Evolutionary conservation across 2,329 filamentous ascomycete genomes (phyloP), one percentile per base, ranked within the genome.

Genomic region (Colletotrichum higginsianum): DNA sequence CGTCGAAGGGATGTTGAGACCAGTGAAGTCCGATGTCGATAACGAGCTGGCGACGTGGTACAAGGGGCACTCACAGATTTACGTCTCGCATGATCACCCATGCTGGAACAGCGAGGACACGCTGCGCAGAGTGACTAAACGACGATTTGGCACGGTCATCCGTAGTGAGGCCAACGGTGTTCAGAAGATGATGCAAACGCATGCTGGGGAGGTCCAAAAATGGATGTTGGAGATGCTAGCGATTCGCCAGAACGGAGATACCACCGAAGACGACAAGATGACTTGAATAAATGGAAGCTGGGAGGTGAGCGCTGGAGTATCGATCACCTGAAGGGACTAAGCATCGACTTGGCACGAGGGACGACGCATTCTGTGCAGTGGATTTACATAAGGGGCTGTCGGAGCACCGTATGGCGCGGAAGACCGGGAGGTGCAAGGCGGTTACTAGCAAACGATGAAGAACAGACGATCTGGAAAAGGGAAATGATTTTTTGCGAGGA

Each of bases 21-120:
- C 94, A 1, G 90, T 98, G 76, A 92, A 91, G 78, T 93, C 94
- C 44, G 95, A 96, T 74, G 89, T 90, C 38, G 93, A 97, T 70
- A 86, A 89, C n/a, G 86, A 87, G 72, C 86, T 95, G 0, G 92
- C 91, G 1, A 85, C 86, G 30, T 98, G 96, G 96, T 98, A 98
- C 82, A 93, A 92, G 78, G 86, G 90, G 75, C 91, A 94, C 81
- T 96, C 94, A 0, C 87, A 90, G 4, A 92, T 98, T 57, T 97
- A 92, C 77, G 93, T 98, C 21, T 89, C 92, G 2, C 84, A 87
- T 35, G 87, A 92, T 71, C 96, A 98, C 79, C 88, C 89, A 15
- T 92, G 94, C 79, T 98, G 94, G 92, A 85, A 81, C 72, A 89
- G 92, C 67, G 86, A 87, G 42, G 89, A 91, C 5, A 84, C 90